Percentiles rank a stretch among this genome's conserved stretches.
Conservation (phyloP, 306 rosid genomes). For the Dicorynia guianensis region DNA sequence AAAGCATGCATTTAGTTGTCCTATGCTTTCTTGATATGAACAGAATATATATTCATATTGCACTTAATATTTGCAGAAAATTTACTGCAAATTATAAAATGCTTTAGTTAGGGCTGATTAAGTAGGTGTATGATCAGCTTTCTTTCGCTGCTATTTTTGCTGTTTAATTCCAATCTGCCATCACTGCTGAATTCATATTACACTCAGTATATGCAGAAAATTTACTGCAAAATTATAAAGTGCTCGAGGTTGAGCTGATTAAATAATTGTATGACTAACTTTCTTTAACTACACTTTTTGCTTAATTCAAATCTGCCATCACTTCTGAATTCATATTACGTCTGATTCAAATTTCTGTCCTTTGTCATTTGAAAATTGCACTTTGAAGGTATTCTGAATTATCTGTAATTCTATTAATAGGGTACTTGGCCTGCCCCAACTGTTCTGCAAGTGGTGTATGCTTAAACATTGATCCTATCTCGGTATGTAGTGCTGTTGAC, state of each 20-base stretch:
- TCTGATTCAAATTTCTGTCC: conserved; percentile 15
- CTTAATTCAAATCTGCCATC: conserved; percentile 5
- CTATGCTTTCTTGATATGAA: background rate
- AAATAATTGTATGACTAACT: too few species aligned
- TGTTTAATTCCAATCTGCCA: conserved; percentile 6
- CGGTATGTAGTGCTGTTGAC: conserved; percentile 56
- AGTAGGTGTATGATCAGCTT: background rate
- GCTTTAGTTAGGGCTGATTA: background rate
- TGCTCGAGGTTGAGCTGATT: background rate
- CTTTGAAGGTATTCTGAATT: background rate
- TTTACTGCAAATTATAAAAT: conserved; percentile 12
- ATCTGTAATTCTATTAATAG: conserved; percentile 49
- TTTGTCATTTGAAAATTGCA: conserved; percentile 17
- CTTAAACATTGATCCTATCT: conserved; percentile 67
- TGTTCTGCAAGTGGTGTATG: conserved; percentile 89
- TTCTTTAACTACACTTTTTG: conserved; percentile 1
- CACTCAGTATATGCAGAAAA: background rate
- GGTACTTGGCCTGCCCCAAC: conserved; percentile 94
- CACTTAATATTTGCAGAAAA: conserved; percentile 8
- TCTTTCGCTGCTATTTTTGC: conserved; percentile 1
- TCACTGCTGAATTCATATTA: conserved; percentile 20
- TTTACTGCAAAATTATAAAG: conserved; percentile 5
- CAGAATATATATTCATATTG: background rate
- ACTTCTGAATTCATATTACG: conserved; percentile 17
- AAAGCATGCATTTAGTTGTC: background rate